Conservation (phyloP, 2,329 filamentous ascomycete species). For the Pezicula carpinea region DNA sequence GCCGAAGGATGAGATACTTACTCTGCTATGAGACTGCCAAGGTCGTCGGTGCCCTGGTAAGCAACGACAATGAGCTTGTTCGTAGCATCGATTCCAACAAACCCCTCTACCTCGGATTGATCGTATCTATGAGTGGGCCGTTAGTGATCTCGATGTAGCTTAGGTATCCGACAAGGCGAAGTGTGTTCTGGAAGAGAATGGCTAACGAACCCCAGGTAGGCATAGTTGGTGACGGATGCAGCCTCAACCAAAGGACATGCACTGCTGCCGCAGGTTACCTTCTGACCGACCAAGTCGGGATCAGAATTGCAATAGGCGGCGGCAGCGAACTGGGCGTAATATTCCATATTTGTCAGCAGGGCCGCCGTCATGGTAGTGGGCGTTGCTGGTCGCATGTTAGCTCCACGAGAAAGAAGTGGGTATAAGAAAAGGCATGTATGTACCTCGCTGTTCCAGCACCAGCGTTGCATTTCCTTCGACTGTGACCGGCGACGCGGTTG, state of each 20-base stretch:
- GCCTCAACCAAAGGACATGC: constrained; percentile 15
- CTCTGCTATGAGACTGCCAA: constrained; percentile 14
- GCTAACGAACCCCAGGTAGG: constrained; percentile 10
- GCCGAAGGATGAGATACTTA: not conserved
- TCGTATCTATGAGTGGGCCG: constrained; percentile 29
- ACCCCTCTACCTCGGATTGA: constrained; percentile 43
- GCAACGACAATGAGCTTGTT: constrained; percentile 53
- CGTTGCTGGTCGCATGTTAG: constrained; percentile 18
- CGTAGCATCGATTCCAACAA: constrained; percentile 44
- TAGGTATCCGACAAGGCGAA: too few relatives aligned
- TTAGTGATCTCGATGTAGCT: too few relatives aligned
- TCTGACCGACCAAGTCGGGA: constrained; percentile 1
- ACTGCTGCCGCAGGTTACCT: constrained; percentile 14
- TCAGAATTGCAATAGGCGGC: constrained; percentile 22
- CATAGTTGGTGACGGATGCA: constrained; percentile 11
- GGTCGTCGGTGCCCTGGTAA: constrained; percentile 47
- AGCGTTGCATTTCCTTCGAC: constrained; percentile 2
- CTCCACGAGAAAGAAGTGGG: not conserved
- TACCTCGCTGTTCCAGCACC: constrained; percentile 3
- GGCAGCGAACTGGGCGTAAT: constrained; percentile 18
- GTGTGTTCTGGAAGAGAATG: too few relatives aligned
- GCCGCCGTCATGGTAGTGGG: constrained; percentile 6
- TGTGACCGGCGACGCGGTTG: too few relatives aligned
- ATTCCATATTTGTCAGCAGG: constrained; percentile 13
- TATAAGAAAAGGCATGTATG: too few relatives aligned